Conservation (phyloP, 73 alveolate genomes). For the Symbiodinium pilosum region DNA sequence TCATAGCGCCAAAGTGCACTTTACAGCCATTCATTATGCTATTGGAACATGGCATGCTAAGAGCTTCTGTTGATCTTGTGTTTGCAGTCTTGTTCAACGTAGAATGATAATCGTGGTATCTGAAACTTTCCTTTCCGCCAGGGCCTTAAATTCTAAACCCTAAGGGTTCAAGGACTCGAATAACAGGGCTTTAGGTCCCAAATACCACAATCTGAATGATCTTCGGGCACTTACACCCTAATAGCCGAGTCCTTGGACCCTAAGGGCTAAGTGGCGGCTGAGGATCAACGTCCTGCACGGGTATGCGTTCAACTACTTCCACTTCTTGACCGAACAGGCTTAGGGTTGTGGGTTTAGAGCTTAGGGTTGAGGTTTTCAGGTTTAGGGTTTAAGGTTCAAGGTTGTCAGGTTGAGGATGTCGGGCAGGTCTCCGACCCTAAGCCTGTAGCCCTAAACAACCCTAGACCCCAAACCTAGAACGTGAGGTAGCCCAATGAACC, state of each 20-base stretch:
- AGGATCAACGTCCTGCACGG: conserved; percentile 20
- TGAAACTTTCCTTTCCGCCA: not conserved
- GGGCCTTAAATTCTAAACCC: not conserved
- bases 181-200: not conserved
- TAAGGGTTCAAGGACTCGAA: not conserved
- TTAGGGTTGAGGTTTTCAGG: not conserved
- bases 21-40: no score
- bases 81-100: no score
- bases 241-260: not conserved
- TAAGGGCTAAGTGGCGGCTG: not conserved
- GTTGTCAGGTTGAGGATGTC: no score
- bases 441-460: no score
- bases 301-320: conserved; percentile 5
- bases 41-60: no score
- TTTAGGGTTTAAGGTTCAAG: not conserved
- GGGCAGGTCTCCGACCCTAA: no score
- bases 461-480: no score
- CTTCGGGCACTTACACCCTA: not conserved
- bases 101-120: no score
- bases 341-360: not conserved
- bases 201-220: not conserved
- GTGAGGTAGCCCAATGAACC: no score
- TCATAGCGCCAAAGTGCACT: no score
- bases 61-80: no score
- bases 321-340: conserved; percentile 10